Evolutionary conservation across 306 rosid species (phyloP).

Genomic region (Abrus pulchellus): DNA sequence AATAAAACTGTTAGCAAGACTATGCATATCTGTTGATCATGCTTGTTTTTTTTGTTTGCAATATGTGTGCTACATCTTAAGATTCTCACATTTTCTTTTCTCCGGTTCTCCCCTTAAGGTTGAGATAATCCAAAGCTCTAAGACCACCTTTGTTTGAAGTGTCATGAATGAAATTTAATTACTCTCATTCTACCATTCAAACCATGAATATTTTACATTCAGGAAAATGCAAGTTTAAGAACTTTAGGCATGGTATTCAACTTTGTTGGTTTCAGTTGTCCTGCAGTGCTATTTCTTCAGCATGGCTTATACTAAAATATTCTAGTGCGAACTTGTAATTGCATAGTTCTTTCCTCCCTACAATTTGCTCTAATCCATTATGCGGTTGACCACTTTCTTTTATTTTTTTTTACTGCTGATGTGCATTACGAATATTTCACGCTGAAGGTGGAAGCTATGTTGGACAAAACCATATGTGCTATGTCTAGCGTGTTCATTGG

Average conservation of each 20-base stretch:
- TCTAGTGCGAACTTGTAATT: slow-evolving; percentile 13
- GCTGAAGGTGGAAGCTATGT: slow-evolving; percentile 94
- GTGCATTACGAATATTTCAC: slow-evolving; percentile 38
- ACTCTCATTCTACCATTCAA: slow-evolving; percentile 17
- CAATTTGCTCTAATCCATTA: slow-evolving; percentile 16
- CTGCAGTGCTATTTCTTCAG: slow-evolving; percentile 23
- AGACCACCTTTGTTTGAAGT: not conserved
- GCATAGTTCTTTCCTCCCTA: not conserved
- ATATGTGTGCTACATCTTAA: not conserved
- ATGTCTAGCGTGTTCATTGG: slow-evolving; percentile 92
- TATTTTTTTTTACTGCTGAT: slow-evolving; percentile 36
- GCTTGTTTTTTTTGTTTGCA: not conserved
- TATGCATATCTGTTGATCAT: slow-evolving; percentile 2
- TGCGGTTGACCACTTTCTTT: not conserved
- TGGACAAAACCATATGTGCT: slow-evolving; percentile 97
- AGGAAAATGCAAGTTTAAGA: slow-evolving; percentile 17
- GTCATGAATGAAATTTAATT: not conserved
- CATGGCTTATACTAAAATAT: slow-evolving; percentile 5
- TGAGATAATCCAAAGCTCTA: not conserved
- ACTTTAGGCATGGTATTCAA: slow-evolving; percentile 23
- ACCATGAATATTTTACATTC: slow-evolving; percentile 26
- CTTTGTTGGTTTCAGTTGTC: slow-evolving; percentile 41
- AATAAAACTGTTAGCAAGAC: not conserved
- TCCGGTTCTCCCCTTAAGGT: not conserved
- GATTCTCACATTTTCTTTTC: not conserved